Evolutionary conservation across 2,329 filamentous ascomycete species (phyloP).

Genomic region (Emydomyces testavorans): DNA sequence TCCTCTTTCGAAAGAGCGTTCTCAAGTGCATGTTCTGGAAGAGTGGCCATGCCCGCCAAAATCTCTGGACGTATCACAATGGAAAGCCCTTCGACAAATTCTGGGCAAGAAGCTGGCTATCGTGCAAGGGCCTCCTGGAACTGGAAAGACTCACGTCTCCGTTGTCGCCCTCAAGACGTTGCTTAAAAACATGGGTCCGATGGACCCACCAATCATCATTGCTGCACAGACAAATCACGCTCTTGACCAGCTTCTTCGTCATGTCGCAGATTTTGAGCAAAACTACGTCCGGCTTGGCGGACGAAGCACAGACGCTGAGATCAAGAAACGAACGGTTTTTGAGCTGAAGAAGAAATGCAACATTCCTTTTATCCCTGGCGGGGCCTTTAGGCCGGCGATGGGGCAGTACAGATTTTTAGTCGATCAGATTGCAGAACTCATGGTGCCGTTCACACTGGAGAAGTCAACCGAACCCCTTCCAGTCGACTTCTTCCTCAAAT

Average conservation of each 20-base stretch:
- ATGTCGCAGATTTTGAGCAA: constrained; percentile 50
- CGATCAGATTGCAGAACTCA: constrained; percentile 31
- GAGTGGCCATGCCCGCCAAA: constrained; percentile 41
- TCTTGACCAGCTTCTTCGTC: constrained; percentile 64
- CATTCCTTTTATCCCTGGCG: constrained; percentile 30
- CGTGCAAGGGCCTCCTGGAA: constrained; percentile 71
- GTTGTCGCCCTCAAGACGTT: constrained; percentile 58
- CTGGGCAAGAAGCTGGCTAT: constrained; percentile 61
- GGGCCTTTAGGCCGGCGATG: constrained; percentile 31
- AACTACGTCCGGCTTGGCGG: constrained; percentile 58
- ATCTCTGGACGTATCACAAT: constrained; percentile 60
- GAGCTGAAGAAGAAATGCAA: constrained; percentile 41
- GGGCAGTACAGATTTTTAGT: constrained; percentile 36
- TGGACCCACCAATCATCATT: constrained; percentile 60
- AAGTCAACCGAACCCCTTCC: constrained; percentile 39
- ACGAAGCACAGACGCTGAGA: constrained; percentile 53
- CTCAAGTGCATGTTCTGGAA: constrained; percentile 43
- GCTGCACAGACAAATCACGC: constrained; percentile 87
- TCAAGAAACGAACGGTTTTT: constrained; percentile 56
- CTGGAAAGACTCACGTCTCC: constrained; percentile 73
- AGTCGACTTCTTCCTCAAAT: constrained; percentile 42
- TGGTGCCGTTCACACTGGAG: constrained; percentile 34
- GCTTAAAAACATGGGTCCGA: constrained; percentile 45
- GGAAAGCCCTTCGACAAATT: constrained; percentile 55
- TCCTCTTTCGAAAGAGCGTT: constrained; percentile 24